A percentile compares a stretch with the other conserved stretches of the same genome.
phyloP scores from a whole-genome alignment of 495 filamentous ascomycete species.

The Penicillium pancosmium region DNA sequence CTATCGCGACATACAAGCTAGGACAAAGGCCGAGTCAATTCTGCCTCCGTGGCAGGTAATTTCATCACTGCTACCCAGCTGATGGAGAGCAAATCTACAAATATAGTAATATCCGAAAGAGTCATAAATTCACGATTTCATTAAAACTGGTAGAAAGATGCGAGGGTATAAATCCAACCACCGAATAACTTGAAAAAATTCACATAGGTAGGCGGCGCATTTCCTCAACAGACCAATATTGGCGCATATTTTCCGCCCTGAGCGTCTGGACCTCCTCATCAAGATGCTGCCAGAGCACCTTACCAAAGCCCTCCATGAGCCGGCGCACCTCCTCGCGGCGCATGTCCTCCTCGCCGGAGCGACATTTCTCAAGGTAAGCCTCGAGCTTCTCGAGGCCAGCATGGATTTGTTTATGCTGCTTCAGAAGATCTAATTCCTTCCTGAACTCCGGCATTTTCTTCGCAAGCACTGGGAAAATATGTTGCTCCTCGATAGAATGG shows the following conservation, averaged over 20 bases:
- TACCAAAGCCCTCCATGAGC: conserved; percentile 69
- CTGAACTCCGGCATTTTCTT: conserved; percentile 80
- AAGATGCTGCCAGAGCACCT: conserved; percentile 72
- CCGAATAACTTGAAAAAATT: conserved; percentile 1
- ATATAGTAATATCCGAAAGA: too few species aligned
- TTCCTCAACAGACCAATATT: conserved; percentile 78
- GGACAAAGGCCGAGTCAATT: too few species aligned
- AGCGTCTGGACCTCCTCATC: conserved; percentile 73
- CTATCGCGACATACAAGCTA: too few species aligned
- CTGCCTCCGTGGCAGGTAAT: too few species aligned
- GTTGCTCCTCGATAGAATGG: conserved; percentile 82
- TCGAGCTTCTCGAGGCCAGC: conserved; percentile 73
- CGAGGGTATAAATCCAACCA: neutral
- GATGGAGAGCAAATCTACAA: too few species aligned
- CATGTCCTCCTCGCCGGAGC: conserved; percentile 66
- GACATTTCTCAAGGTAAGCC: conserved; percentile 67
- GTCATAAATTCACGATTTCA: too few species aligned
- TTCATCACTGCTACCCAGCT: too few species aligned
- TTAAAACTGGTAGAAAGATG: neutral
- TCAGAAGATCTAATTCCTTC: conserved; percentile 64
- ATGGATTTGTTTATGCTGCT: conserved; percentile 85
- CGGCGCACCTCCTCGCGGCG: conserved; percentile 66
- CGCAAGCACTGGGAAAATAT: conserved; percentile 80
- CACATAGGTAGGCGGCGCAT: conserved; percentile 73
- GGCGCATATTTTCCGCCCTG: conserved; percentile 84